Conservation (phyloP, 768 basidiomycete species). For the Pleurotus pulmonarius region DNA sequence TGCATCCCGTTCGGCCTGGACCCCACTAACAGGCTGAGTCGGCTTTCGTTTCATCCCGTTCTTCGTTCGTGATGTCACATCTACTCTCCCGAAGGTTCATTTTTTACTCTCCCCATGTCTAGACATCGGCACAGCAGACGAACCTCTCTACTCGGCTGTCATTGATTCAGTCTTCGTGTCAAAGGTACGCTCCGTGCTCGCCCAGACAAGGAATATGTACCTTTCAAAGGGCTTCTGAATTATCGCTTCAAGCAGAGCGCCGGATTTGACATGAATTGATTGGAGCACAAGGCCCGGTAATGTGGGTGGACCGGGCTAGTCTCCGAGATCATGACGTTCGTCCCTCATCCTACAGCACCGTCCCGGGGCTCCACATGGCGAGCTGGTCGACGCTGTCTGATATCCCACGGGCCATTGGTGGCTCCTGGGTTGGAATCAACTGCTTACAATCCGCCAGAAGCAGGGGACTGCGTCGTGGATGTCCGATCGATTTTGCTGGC, state of each 20-base stretch:
- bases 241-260: neutral
- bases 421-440: neutral
- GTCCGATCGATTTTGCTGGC: too few species aligned
- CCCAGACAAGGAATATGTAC: neutral
- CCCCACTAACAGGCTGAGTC: neutral
- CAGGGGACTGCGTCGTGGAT: neutral
- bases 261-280: constrained; percentile 3
- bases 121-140: neutral
- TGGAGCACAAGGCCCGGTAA: neutral
- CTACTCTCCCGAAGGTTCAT: neutral
- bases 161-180: neutral
- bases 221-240: neutral
- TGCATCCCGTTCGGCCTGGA: neutral
- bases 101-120: neutral
- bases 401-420: neutral
- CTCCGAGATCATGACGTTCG: neutral
- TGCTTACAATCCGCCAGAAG: neutral
- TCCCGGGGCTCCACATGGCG: neutral
- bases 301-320: neutral
- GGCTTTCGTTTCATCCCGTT: neutral
- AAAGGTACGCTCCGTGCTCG: neutral
- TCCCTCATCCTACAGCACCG: neutral
- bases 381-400: neutral
- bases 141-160: neutral
- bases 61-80: neutral